These are phyloP conservation scores for Wickerhamomyces sp. DNA, from an alignment of 1,139 yeast genomes.

Conservation along the genomic window DNA sequence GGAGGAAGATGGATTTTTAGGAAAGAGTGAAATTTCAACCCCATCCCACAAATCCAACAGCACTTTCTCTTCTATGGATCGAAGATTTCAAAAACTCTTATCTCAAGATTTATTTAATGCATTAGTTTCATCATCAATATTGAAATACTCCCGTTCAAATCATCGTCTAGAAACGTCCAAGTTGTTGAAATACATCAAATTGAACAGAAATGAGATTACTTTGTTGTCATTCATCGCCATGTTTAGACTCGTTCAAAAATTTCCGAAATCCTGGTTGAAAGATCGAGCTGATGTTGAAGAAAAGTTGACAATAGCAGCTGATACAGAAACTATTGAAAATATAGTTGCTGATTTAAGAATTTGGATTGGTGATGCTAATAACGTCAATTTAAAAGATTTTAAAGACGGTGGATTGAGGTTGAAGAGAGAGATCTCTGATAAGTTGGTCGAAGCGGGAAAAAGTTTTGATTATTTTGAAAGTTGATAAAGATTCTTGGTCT, in stretches of 20 bases:
- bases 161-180: constrained; percentile 13
- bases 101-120: constrained; percentile 22
- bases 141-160: constrained; percentile 17
- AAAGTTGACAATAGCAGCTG: constrained; percentile 5
- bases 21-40: background rate
- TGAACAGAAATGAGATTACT: constrained; percentile 17
- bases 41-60: background rate
- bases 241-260: constrained; percentile 21
- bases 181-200: constrained; percentile 15
- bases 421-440: constrained; percentile 24
- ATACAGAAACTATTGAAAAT: constrained; percentile 12
- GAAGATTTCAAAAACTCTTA: constrained; percentile 15
- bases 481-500: background rate
- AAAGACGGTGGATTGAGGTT: constrained; percentile 17
- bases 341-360: constrained; percentile 19
- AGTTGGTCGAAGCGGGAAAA: constrained; percentile 20
- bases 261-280: constrained; percentile 21
- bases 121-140: constrained; percentile 18
- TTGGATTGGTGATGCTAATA: constrained; percentile 23
- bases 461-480: constrained; percentile 14
- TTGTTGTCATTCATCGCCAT: constrained; percentile 22
- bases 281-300: background rate
- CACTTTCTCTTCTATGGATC: constrained; percentile 1
- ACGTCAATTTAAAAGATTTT: constrained; percentile 17
- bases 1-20: background rate